phyloP scores from a whole-genome alignment of 2,329 filamentous ascomycete genomes.

The Tolypocladium amazonense region DNA sequence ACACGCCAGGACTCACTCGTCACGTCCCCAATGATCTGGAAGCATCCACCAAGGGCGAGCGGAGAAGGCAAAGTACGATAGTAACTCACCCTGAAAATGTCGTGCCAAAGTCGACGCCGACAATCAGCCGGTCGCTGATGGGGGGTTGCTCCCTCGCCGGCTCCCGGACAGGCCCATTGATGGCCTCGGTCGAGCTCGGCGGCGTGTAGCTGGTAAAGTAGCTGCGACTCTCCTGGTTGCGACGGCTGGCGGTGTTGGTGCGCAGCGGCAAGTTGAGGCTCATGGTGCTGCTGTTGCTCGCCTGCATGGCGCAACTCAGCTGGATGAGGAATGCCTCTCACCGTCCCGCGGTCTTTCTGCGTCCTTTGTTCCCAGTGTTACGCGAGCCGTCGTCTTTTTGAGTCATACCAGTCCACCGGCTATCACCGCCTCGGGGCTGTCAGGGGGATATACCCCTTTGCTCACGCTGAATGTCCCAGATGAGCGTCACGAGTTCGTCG shows the following conservation, averaged over 20 bases:
- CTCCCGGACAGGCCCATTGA: constrained; percentile 50
- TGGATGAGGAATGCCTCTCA: background rate
- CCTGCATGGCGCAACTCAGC: background rate
- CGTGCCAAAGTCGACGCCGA: constrained; percentile 77
- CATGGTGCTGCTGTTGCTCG: constrained; percentile 22
- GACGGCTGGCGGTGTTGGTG: constrained; percentile 28
- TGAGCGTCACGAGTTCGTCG: background rate
- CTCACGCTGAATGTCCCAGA: background rate
- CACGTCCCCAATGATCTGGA: background rate
- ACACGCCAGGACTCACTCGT: background rate
- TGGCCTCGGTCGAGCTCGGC: constrained; percentile 48
- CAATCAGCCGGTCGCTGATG: constrained; percentile 55
- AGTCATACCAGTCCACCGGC: background rate
- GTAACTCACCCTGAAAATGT: constrained; percentile 62
- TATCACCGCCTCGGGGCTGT: background rate
- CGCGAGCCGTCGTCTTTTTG: background rate
- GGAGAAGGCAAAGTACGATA: background rate
- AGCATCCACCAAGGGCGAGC: no score
- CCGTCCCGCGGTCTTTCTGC: background rate
- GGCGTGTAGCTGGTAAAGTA: constrained; percentile 46
- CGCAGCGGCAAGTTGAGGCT: constrained; percentile 42
- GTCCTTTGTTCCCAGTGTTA: background rate
- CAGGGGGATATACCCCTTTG: background rate
- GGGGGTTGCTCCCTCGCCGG: constrained; percentile 40
- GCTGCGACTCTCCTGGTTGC: constrained; percentile 45